Base-by-base conservation (phyloP, 176 grass and related monocot species). In the Avena sativa region DNA sequence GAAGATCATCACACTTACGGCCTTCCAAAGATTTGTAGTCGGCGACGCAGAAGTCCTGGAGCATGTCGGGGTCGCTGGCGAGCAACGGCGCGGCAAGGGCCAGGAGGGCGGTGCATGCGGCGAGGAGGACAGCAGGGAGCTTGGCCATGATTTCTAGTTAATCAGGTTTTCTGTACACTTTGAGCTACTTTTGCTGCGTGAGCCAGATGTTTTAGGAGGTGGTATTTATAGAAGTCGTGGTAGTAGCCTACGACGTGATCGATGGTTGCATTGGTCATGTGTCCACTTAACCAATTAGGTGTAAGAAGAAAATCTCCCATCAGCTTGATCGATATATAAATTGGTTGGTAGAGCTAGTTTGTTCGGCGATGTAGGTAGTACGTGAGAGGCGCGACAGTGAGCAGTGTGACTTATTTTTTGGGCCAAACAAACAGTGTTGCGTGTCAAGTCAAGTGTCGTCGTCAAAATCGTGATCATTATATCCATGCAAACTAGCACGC, bases 31-130 rank as follows among this genome's bases (percentile, higher is more conserved):
- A 89, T n/a, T 88, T 85, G 86, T 92, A 91, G 76, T 97, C 95
- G 5, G 95, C 95, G 68, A 94, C 74, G 52, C 92, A 97, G 67
- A 97, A 48, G 67, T 94, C 95, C 80, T 97, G 95, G 78, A 97
- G 88, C 92, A 92, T 91, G 74, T 20, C 8, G 13, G 71, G 71
- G 71, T 74, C 71, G n/a, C 86, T 84, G 11, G 90, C 87, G 55
- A 92, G 71, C 0, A 74, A 68, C 1, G 90, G 48, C 13, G 36
- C 57, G 38, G 67, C 48, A 20, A 92, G 15, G 2, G 74, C 78
- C 40, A 89, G 30, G 40, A 81, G 1, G 61, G 79, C 15, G 79
- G 36, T 66, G 74, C 53, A 63, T 49, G 14, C 19, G 16, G 71
- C 56, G 21, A 75, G 50, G 79, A 87, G 17, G 0, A 71, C 19